Conservation (phyloP, 352 stramenopile species). For the Phytophthora constricta region DNA sequence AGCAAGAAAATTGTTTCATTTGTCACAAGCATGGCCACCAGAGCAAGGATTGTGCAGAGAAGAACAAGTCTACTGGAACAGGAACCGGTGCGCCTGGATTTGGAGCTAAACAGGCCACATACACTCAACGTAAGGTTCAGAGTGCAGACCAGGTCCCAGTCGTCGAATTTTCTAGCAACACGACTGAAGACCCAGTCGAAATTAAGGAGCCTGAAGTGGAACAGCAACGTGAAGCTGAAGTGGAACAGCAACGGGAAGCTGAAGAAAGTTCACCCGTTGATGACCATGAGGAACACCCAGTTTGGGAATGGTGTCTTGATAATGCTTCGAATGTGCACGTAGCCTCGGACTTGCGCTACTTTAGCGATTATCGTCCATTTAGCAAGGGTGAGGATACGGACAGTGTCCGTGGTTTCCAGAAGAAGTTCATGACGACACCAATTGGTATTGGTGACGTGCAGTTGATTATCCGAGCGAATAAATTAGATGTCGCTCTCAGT, state of each 20-base stretch:
- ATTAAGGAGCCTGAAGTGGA: background rate
- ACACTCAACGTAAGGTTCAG: background rate
- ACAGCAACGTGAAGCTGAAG: background rate
- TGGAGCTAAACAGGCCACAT: background rate
- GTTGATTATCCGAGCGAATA: background rate
- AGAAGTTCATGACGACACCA: background rate
- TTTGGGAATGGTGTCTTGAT: slow-evolving; percentile 19
- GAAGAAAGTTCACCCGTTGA: background rate
- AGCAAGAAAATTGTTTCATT: slow-evolving; percentile 14
- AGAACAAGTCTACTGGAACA: background rate
- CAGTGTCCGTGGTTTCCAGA: slow-evolving; percentile 7
- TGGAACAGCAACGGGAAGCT: background rate
- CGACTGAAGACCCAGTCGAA: background rate
- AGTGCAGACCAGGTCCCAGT: background rate
- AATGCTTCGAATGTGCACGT: slow-evolving; percentile 16
- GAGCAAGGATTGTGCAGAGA: background rate
- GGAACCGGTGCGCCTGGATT: background rate
- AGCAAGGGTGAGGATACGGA: background rate
- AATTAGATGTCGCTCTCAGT: background rate
- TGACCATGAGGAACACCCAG: background rate
- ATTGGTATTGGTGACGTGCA: slow-evolving; percentile 2
- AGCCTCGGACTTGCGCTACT: slow-evolving; percentile 7
- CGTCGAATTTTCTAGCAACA: background rate
- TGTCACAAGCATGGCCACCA: slow-evolving; percentile 4
- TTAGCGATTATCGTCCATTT: slow-evolving; percentile 3